Evolutionary conservation across 352 stramenopile species (phyloP).

Genomic region (Phytophthora tentaculata): DNA sequence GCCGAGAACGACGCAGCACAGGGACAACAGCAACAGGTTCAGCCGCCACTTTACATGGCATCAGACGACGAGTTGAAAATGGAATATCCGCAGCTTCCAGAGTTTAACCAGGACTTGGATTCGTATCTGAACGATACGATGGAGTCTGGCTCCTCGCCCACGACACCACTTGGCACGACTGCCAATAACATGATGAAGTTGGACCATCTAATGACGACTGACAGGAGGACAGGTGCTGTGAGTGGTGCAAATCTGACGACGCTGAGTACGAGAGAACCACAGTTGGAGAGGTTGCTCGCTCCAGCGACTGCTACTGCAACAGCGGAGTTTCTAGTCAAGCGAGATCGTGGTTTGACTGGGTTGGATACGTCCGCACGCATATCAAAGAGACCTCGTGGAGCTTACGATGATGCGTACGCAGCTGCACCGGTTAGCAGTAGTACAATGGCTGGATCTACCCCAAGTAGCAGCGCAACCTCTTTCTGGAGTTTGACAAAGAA

Average conservation of each 20-base stretch:
- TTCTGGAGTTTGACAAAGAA: conserved; percentile 49
- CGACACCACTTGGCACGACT: conserved; percentile 45
- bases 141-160: conserved; percentile 51
- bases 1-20: conserved; percentile 40
- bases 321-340: conserved; percentile 44
- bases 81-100: conserved; percentile 66
- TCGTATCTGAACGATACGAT: conserved; percentile 71
- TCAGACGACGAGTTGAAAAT: conserved; percentile 79
- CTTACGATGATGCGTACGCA: conserved; percentile 22
- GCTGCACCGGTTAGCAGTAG: conserved; percentile 9
- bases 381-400: conserved; percentile 23
- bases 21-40: conserved; percentile 22
- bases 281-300: conserved; percentile 50
- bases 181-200: conserved; percentile 40
- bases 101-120: conserved; percentile 83
- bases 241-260: conserved; percentile 7
- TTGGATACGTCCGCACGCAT: conserved; percentile 8
- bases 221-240: conserved; percentile 19
- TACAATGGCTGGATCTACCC: background rate
- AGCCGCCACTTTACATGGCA: conserved; percentile 43
- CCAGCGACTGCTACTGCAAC: conserved; percentile 15
- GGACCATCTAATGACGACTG: conserved; percentile 30
- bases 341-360: conserved; percentile 24
- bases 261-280: conserved; percentile 34
- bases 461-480: conserved; percentile 20